phyloP scores from a whole-genome alignment of 2,329 filamentous ascomycete genomes.

The Aureobasidium sp. region DNA sequence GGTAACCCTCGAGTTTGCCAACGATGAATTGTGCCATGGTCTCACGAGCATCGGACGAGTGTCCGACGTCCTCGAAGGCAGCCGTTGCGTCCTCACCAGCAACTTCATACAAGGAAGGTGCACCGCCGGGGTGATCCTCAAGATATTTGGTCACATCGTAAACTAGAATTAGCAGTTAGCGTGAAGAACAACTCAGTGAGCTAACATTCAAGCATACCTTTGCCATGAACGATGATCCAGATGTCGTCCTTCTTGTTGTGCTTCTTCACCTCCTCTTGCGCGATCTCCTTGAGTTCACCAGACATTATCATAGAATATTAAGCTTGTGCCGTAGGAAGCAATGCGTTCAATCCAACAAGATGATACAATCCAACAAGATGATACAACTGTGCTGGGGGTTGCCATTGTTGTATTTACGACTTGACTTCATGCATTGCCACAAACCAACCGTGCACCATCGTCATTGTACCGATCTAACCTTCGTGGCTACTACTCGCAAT shows the following conservation, averaged over 20 bases:
- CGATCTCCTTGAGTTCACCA: slow-evolving; percentile 38
- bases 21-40: slow-evolving; percentile 24
- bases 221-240: slow-evolving; percentile 96
- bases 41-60: slow-evolving; percentile 40
- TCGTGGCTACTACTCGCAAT: too few species aligned
- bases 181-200: too few species aligned
- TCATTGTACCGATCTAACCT: too few species aligned
- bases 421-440: too few species aligned
- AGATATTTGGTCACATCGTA: slow-evolving; percentile 89
- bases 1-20: too few species aligned
- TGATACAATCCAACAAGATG: too few species aligned
- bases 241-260: slow-evolving; percentile 94
- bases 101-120: slow-evolving; percentile 89
- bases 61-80: slow-evolving; percentile 76
- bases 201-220: slow-evolving; percentile 21
- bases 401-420: too few species aligned
- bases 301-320: too few species aligned
- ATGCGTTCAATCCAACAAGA: too few species aligned
- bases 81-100: slow-evolving; percentile 92
- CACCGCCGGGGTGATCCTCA: slow-evolving; percentile 81
- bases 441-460: neutral
- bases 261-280: slow-evolving; percentile 85
- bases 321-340: too few species aligned
- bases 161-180: slow-evolving; percentile 39
- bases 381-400: too few species aligned